Conservation (phyloP, 78 protist species). For the Speleostelium caveatum region DNA sequence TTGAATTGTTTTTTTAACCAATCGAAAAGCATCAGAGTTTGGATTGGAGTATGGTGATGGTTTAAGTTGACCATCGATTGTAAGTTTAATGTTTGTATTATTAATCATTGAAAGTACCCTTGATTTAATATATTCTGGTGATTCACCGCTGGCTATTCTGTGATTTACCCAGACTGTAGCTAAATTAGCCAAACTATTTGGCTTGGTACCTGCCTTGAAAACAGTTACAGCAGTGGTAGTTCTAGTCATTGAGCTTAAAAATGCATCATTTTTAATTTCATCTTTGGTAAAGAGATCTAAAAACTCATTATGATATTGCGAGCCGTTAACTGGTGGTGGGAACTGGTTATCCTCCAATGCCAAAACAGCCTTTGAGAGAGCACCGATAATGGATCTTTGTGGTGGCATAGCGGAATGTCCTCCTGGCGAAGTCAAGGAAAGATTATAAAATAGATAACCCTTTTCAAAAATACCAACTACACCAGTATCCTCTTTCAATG, state of each 20-base stretch:
- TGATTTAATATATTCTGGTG: not conserved
- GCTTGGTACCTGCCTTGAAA: slow-evolving; percentile 29
- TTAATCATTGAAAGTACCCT: slow-evolving; percentile 6
- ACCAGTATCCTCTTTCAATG: not conserved
- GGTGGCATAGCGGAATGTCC: slow-evolving; percentile 69
- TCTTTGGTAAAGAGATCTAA: not conserved
- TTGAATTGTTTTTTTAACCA: not conserved
- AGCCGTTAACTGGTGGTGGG: not conserved
- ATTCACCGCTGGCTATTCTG: slow-evolving; percentile 32
- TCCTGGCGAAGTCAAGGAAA: not conserved
- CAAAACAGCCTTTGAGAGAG: slow-evolving; percentile 4
- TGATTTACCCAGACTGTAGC: slow-evolving; percentile 64
- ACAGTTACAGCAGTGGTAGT: slow-evolving; percentile 49
- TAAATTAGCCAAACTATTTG: not conserved
- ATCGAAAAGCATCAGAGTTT: not conserved
- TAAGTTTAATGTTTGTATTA: slow-evolving; percentile 21
- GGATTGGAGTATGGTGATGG: slow-evolving; percentile 40
- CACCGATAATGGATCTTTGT: slow-evolving; percentile 36
- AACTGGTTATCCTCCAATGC: slow-evolving; percentile 35
- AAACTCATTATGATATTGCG: not conserved
- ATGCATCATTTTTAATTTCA: not conserved
- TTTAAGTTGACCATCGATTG: slow-evolving; percentile 24
- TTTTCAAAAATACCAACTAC: slow-evolving; percentile 45
- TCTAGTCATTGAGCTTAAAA: slow-evolving; percentile 1
- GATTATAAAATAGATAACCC: slow-evolving; percentile 25